These are phyloP conservation scores for Viola pubescens DNA, from an alignment of 441 rosid species.

Conservation along the genomic window DNA sequence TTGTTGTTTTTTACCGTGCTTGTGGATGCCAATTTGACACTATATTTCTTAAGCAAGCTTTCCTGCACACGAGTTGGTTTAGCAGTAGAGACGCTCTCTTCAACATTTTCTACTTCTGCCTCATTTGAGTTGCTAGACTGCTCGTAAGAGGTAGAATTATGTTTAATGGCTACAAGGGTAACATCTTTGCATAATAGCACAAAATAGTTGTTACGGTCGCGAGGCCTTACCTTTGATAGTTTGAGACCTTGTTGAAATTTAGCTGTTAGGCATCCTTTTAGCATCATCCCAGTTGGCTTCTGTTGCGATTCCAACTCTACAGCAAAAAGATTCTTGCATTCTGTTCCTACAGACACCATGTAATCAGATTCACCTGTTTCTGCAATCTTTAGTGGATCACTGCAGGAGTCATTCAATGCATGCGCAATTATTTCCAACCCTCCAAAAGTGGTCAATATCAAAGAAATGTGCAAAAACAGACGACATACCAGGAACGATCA, in stretches of 20 bases:
- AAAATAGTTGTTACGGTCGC: background rate
- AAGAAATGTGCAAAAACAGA: slow-evolving; percentile 4
- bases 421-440: slow-evolving; percentile 1
- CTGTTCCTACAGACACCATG: slow-evolving; percentile 10
- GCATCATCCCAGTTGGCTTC: slow-evolving; percentile 16
- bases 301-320: slow-evolving; percentile 26
- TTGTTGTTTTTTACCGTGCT: slow-evolving; percentile 32
- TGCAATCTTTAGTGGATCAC: slow-evolving; percentile 28
- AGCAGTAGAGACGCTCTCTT: slow-evolving; percentile 8
- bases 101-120: slow-evolving; percentile 13
- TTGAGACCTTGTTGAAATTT: slow-evolving; percentile 8
- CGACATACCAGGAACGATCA: slow-evolving; percentile 45
- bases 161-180: background rate
- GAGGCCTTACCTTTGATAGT: slow-evolving; percentile 29
- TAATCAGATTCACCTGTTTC: slow-evolving; percentile 26
- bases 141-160: slow-evolving; percentile 9
- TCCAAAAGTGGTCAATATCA: slow-evolving; percentile 5
- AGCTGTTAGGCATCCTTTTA: slow-evolving; percentile 21
- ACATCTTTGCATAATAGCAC: background rate
- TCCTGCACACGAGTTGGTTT: slow-evolving; percentile 21
- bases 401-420: slow-evolving; percentile 17
- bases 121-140: slow-evolving; percentile 24
- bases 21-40: slow-evolving; percentile 33
- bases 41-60: slow-evolving; percentile 37
- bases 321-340: slow-evolving; percentile 14